Conservation (phyloP, 495 filamentous ascomycete genomes). For the Staphylotrichum longicolle region DNA sequence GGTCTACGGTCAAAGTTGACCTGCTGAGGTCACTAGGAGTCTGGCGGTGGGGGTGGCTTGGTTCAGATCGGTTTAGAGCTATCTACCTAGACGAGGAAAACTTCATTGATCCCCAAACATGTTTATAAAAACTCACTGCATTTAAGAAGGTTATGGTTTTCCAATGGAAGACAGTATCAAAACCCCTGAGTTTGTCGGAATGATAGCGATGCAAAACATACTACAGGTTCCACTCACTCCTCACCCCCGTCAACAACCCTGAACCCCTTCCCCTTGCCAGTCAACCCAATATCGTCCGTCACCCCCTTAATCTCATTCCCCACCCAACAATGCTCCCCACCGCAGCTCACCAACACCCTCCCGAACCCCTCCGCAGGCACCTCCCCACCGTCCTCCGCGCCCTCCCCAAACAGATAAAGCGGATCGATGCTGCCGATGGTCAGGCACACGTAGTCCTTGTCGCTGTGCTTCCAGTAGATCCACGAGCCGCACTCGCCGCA, state of each 20-base stretch:
- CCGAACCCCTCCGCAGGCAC: slow-evolving; percentile 35
- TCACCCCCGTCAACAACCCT: not conserved
- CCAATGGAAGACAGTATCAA: no score
- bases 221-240: not conserved
- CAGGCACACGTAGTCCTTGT: slow-evolving; percentile 22
- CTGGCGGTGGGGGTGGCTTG: no score
- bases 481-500: slow-evolving; percentile 41
- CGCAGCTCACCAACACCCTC: slow-evolving; percentile 30
- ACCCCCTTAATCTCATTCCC: slow-evolving; percentile 41
- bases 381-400: slow-evolving; percentile 20
- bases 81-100: no score
- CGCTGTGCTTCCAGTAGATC: slow-evolving; percentile 36
- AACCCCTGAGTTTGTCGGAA: no score
- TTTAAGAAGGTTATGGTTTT: no score
- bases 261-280: slow-evolving; percentile 11
- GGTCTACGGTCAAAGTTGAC: no score
- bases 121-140: no score
- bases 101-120: no score
- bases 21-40: no score
- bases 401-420: slow-evolving; percentile 38
- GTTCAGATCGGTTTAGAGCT: no score
- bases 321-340: slow-evolving; percentile 30
- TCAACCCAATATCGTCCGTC: slow-evolving; percentile 31
- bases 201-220: no score
- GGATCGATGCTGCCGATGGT: slow-evolving; percentile 38